phyloP scores from a whole-genome alignment of 192 early-diverging fungal species.

The Linnemannia exigua region DNA sequence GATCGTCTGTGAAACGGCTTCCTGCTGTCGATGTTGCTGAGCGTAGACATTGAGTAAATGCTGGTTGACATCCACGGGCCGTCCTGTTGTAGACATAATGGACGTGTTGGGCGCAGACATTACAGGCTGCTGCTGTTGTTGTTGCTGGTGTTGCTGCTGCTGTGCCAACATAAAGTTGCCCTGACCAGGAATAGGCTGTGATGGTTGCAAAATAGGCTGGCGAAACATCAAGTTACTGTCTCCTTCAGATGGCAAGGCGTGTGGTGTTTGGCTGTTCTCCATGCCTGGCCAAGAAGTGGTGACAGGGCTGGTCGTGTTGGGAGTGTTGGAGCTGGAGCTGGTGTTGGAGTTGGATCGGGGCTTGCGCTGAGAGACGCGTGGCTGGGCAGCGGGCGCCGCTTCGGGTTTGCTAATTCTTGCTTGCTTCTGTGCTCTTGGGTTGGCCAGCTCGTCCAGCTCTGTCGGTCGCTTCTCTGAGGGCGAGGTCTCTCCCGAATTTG shows the following conservation, averaged over 20 bases:
- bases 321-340: background rate
- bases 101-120: background rate
- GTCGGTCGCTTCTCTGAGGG: conserved; percentile 27
- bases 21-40: conserved; percentile 46
- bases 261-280: conserved; percentile 6
- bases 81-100: background rate
- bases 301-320: background rate
- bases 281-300: background rate
- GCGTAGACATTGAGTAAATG: conserved; percentile 33
- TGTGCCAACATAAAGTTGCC: background rate
- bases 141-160: background rate
- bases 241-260: background rate
- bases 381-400: background rate
- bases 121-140: background rate
- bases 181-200: conserved; percentile 28
- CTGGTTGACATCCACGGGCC: conserved; percentile 3
- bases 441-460: conserved; percentile 7
- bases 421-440: conserved; percentile 28
- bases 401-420: conserved; percentile 9
- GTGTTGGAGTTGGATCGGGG: conserved; percentile 6
- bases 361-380: background rate
- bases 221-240: conserved; percentile 2
- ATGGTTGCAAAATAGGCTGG: conserved; percentile 15
- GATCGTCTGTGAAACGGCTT: conserved; percentile 23
- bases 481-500: background rate